phyloP scores from a whole-genome alignment of 768 basidiomycete genomes.

The Erythrobasidium yunnanense region DNA sequence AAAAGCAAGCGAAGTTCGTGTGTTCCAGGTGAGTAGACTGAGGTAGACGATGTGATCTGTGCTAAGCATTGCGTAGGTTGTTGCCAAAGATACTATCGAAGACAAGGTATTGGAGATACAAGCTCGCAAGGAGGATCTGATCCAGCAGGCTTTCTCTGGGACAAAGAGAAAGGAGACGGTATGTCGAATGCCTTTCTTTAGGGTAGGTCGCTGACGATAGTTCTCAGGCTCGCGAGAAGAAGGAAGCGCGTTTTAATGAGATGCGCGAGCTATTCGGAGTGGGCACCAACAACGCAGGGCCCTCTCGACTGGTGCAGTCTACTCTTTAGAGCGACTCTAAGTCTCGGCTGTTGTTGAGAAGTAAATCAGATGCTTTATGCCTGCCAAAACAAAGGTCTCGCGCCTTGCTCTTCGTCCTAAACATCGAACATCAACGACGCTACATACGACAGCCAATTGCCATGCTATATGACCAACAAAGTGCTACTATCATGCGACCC shows the following conservation, averaged over 20 bases:
- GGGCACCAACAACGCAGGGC: no score
- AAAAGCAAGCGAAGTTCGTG: background rate
- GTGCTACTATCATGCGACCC: no score
- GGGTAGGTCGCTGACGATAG: no score
- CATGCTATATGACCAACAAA: no score
- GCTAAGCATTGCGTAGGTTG: slow-evolving; percentile 32
- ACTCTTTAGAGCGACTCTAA: background rate
- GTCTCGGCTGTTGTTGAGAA: no score
- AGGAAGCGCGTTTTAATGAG: slow-evolving; percentile 19
- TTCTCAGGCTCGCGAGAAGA: slow-evolving; percentile 17
- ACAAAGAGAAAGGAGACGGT: slow-evolving; percentile 8
- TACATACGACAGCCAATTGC: no score
- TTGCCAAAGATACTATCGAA: slow-evolving; percentile 37
- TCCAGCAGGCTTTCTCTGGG: slow-evolving; percentile 29
- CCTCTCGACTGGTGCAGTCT: background rate
- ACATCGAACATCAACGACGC: no score
- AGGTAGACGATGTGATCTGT: background rate
- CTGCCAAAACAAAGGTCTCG: no score
- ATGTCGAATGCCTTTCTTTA: no score
- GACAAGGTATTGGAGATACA: slow-evolving; percentile 36
- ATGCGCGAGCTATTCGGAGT: slow-evolving; percentile 4
- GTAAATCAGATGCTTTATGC: no score
- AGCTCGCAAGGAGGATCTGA: slow-evolving; percentile 33
- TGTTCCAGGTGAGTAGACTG: background rate
- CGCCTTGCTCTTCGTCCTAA: no score